Evolutionary conservation across 495 filamentous ascomycete species (phyloP), one percentile per base, ranked within the genome.

Genomic region (Podospora sp.): DNA sequence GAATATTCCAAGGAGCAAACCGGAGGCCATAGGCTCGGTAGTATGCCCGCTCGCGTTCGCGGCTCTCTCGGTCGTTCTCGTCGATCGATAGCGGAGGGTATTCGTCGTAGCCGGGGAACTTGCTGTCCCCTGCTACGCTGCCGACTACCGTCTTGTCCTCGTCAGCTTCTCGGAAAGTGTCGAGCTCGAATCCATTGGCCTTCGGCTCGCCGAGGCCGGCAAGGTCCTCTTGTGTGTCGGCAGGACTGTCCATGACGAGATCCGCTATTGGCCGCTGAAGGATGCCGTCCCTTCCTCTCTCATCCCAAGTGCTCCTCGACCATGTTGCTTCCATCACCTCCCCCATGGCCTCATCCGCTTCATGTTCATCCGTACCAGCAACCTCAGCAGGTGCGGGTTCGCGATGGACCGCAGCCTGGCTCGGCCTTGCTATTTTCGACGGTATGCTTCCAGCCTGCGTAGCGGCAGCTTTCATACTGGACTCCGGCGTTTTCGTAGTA

Each of bases 1-100:
- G 94, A 18, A 98, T 85, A 72, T 93, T 93, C 67, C 94, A 81
- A 20, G 95, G 95, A 20, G 95, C 95, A 82, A 91, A 97, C 63
- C 89, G 87, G 70, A 97, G 79, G 18, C 75, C 73, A 53, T 78
- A 79, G 26, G 78, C 74, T 9, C 65, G 55, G 33, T 71, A 70
- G 24, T 68, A 62, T 18, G 29, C 52, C 55, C 62, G 62, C 29
- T 65, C 72, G 16, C 71, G 68, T 51, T 71, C 70, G 50, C 68
- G 69, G n/a, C 60, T 55, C 0, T 61, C 66, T 5, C 52, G 65
- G 40, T 68, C 63, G 52, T 68, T 65, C 22, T 58, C 52, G 22
- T 65, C 52, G 51, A 58, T 57, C 20, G 63, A 57, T 12, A 73
- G 69, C 4, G 64, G 65, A 12, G 75, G 71, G 35, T 75, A 73